These are phyloP conservation scores for Dendrobium huoshanense DNA, from an alignment of 106 monocot genomes.

Conservation along the genomic window DNA sequence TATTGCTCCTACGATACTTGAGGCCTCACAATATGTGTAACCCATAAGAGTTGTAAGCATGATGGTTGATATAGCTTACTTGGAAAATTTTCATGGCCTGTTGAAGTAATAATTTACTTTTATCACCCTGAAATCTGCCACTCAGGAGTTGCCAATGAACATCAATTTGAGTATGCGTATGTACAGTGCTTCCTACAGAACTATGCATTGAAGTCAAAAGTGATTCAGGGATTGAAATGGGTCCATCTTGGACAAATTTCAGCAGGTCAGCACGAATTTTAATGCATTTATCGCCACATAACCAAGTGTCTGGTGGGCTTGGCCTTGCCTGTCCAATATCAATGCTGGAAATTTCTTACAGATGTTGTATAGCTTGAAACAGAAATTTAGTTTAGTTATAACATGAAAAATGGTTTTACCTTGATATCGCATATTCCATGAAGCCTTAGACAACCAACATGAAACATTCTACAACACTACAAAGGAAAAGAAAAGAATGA, in stretches of 20 bases:
- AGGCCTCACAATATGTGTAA: too few species aligned
- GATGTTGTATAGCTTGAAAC: not conserved
- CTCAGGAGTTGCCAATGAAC: conserved; percentile 8
- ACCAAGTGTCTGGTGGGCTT: not conserved
- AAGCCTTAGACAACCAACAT: conserved; percentile 7
- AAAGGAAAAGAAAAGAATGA: not conserved
- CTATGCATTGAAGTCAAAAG: not conserved
- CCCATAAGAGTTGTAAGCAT: too few species aligned
- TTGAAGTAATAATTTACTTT: conserved; percentile 2
- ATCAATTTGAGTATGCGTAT: not conserved
- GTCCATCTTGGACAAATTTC: not conserved
- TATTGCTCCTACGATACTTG: too few species aligned
- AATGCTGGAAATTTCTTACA: not conserved
- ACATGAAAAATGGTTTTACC: not conserved
- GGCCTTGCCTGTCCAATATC: not conserved
- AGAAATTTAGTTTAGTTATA: not conserved
- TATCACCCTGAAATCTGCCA: conserved; percentile 4
- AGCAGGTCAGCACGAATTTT: not conserved
- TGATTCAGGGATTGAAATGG: not conserved
- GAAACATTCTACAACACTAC: conserved; percentile 9
- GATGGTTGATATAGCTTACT: not conserved
- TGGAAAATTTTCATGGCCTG: not conserved
- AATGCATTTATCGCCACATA: not conserved
- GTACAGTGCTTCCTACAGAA: not conserved
- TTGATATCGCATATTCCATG: not conserved